Evolutionary conservation across 2,329 filamentous ascomycete species (phyloP), one percentile per base, ranked within the genome.

Genomic region (Verticillium alfalfae): DNA sequence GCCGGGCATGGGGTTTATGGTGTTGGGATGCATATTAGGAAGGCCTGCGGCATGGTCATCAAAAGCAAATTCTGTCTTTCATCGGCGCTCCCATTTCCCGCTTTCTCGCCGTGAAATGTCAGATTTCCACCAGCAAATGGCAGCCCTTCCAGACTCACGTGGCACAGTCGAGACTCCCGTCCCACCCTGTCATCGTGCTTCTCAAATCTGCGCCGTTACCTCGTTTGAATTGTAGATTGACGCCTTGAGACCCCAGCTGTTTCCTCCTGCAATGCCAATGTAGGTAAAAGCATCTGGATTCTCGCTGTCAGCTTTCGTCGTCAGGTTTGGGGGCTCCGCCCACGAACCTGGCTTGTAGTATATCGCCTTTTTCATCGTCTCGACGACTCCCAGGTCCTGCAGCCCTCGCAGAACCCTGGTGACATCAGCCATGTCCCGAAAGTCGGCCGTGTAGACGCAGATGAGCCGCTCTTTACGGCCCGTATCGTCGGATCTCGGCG

Each of bases 401-500:
- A 96, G 73, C 66, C 79, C 82, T 62, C 78, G 70, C 45, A 94
- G 76, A 4, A 96, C 89, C 54, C 89, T 81, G 34, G 79, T 81
- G 6, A 96, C 83, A 70, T 96, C 91, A 4, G 81, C 76, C 59
- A 76, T 80, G 70, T 96, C 87, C 34, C 78, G 78, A 70, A 93
- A 95, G 71, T 96, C 86, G 52, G 79, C 77, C 5, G 91, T 96
- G 72, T 96, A 96, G 8, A 96, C 79, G 66, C 90, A 93, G 34
- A 96, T 86, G 52, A 95, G 74, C 22, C 86, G 81, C 22, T 77
- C 74, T 54, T 74, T 79, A 31, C 75, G 69, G 6, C 75, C 70
- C n/a, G 77, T 74, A 1, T 73, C 72, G 6, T 75, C 76, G 10
- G 82, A 72, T 56, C 79, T 76, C 1, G 89, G 85, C 1, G 88